These are phyloP conservation scores for Mortierella sp. DNA, from an alignment of 371 early-diverging fungal genomes.

Conservation along the genomic window DNA sequence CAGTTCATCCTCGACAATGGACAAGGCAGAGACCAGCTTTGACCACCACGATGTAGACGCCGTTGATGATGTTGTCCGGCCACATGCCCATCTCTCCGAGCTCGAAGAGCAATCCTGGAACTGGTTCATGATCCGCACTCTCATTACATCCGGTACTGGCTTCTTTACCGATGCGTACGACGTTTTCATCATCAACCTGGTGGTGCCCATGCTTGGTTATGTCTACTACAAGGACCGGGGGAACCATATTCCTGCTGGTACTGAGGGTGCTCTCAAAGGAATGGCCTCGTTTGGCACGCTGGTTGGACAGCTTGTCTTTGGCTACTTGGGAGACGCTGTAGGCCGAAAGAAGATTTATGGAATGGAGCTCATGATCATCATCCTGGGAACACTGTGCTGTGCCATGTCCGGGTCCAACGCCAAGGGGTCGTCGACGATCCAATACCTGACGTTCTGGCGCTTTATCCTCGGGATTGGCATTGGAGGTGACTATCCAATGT, in stretches of 20 bases:
- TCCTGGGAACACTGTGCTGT: constrained; percentile 79
- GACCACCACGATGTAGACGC: too few species aligned
- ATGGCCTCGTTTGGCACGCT: constrained; percentile 85
- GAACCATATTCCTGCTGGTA: too few species aligned
- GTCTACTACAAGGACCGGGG: constrained; percentile 57
- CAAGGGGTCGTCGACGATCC: not conserved
- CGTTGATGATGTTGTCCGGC: too few species aligned
- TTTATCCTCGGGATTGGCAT: constrained; percentile 86
- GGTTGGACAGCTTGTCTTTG: constrained; percentile 88
- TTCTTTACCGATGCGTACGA: constrained; percentile 59
- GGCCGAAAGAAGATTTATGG: constrained; percentile 89
- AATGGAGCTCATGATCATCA: constrained; percentile 84
- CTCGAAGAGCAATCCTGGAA: too few species aligned
- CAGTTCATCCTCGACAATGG: too few species aligned
- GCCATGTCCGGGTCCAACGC: too few species aligned
- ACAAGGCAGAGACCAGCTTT: too few species aligned
- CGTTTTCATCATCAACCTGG: constrained; percentile 77
- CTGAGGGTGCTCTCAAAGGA: constrained; percentile 80
- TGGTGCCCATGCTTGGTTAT: constrained; percentile 82
- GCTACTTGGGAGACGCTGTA: constrained; percentile 83
- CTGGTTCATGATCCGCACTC: constrained; percentile 49
- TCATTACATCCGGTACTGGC: constrained; percentile 42
- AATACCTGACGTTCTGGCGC: constrained; percentile 79
- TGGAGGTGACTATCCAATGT: constrained; percentile 89
- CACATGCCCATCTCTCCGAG: too few species aligned